phyloP scores from a whole-genome alignment of 2,329 filamentous ascomycete genomes.

The Cladosporium austrohemisphaericum region DNA sequence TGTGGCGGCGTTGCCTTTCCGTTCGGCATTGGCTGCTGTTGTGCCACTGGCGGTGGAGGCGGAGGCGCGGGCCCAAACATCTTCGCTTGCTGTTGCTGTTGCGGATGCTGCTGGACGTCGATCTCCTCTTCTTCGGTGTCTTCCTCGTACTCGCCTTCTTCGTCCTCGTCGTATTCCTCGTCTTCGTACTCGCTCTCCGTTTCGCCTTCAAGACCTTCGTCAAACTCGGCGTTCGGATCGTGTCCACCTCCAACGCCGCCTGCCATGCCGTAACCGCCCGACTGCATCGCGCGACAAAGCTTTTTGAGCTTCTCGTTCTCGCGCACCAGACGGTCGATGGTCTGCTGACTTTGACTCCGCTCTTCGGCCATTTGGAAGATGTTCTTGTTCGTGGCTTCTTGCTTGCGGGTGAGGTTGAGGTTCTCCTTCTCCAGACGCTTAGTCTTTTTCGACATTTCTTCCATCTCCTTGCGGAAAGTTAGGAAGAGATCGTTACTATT shows the following conservation, averaged over 20 bases:
- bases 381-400: conserved; percentile 88
- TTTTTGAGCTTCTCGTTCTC: conserved; percentile 89
- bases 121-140: conserved; percentile 53
- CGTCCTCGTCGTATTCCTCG: conserved; percentile 53
- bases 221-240: conserved; percentile 25
- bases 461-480: conserved; percentile 98
- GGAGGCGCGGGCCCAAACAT: conserved; percentile 47
- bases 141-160: conserved; percentile 62
- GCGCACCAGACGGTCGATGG: conserved; percentile 74
- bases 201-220: conserved; percentile 41
- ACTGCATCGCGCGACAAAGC: conserved; percentile 94
- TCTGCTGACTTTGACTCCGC: conserved; percentile 69
- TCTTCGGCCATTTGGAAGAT: conserved; percentile 98
- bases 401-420: conserved; percentile 82
- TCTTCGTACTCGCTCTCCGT: conserved; percentile 65
- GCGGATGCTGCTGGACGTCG: conserved; percentile 21
- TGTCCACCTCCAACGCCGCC: conserved; percentile 12
- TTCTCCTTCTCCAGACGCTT: conserved; percentile 97
- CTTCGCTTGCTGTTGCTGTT: conserved; percentile 17
- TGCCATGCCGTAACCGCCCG: conserved; percentile 69
- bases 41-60: conserved; percentile 43
- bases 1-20: conserved; percentile 17
- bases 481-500: conserved; percentile 97
- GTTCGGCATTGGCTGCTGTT: conserved; percentile 26
- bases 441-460: conserved; percentile 99